Evolutionary conservation across 306 rosid species (phyloP).

Genomic region (Vicia faba): DNA sequence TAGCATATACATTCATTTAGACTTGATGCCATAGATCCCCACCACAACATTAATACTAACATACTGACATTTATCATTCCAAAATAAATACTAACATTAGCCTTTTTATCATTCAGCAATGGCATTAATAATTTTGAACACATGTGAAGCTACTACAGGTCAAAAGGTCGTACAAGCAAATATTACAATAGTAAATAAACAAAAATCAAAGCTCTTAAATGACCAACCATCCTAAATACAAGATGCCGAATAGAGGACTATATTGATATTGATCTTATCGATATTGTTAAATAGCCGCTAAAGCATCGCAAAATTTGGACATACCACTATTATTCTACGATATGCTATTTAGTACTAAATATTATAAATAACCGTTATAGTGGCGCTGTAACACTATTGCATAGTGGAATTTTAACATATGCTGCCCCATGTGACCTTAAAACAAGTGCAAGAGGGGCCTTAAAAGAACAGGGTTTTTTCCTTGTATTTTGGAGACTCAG

Average conservation of each 20-base stretch:
- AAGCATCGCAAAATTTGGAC: no score
- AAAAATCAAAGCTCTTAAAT: slow-evolving; percentile 3
- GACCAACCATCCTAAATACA: slow-evolving; percentile 17
- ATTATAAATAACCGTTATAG: no score
- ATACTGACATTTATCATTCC: background rate
- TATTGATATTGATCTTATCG: background rate
- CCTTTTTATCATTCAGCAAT: slow-evolving; percentile 4
- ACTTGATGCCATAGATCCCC: background rate
- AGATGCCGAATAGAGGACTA: background rate
- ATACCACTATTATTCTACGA: no score
- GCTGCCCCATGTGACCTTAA: background rate
- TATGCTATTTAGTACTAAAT: no score
- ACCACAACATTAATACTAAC: background rate
- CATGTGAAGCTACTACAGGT: slow-evolving; percentile 7
- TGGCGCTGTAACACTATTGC: no score
- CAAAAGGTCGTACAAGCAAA: slow-evolving; percentile 3
- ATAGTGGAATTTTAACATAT: no score
- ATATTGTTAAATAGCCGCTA: no score
- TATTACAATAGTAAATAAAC: background rate
- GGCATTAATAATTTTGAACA: background rate
- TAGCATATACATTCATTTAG: background rate
- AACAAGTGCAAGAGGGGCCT: background rate
- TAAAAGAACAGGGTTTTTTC: background rate
- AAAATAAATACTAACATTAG: background rate
- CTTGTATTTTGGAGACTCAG: background rate